Evolutionary conservation across 345 rosid species (phyloP), one percentile per base, ranked within the genome.

Genomic region (Reutealis trisperma): DNA sequence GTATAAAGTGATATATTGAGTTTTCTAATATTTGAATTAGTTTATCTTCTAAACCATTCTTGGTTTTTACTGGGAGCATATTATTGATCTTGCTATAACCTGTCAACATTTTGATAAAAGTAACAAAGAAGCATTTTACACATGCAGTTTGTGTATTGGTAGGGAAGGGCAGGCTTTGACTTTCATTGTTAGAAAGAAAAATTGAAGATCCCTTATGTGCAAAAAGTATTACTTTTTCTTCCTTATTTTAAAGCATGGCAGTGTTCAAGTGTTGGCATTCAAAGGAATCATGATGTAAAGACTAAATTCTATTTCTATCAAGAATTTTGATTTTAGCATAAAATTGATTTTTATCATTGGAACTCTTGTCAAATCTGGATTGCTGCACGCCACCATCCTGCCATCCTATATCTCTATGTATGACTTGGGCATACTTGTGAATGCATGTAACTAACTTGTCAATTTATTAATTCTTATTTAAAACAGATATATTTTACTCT

Each of bases 151-250:
- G 21, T 37, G 15, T 15, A 0, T 52, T 65, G 58, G 8, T 8
- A 47, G 11, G 49, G 22, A 32, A 60, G 41, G 21, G 4, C 6
- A 74, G 58, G 42, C 25, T 67, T 27, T 45, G 3, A 59, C 25
- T 67, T 27, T 45, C 1, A 59, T 55, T 75, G 52, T 57, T 51
- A 44, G 25, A 74, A 54, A 34, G 37, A 75, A 52, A 54, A 65
- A 16, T 64, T 55, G 1, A 45, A 30, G 41, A 32, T n/a, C 52
- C 27, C 32, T 32, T 63, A 32, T n/a, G 49, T 6, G 61, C 51
- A 63, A 14, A 64, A 51, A n/a, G 5, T 24, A 0, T 18, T 41
- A 18, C 3, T 74, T 62, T 62, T 54, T 18, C 21, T 9, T 19
- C 5, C 30, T 73, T 42, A 49, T 61, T 44, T 22, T 73, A 73